Evolutionary conservation across 768 basidiomycete species (phyloP).

Genomic region (Mycena filopes): DNA sequence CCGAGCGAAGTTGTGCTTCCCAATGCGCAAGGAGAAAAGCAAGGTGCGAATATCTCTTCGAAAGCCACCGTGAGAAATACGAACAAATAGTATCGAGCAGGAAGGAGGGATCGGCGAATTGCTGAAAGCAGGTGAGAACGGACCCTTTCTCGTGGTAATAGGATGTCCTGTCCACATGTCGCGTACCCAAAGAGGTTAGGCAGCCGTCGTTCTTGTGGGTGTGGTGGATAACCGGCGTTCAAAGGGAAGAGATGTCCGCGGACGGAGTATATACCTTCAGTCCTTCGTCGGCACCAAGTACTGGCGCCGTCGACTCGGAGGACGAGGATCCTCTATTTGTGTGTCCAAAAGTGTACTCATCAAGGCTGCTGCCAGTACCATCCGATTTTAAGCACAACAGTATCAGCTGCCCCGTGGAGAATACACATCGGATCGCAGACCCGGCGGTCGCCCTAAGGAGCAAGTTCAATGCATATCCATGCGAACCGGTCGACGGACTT

Average conservation of each 20-base stretch:
- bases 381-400: not conserved
- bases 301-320: no score
- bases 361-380: not conserved
- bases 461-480: no score
- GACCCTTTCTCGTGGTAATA: no score
- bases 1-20: no score
- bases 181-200: not conserved
- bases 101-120: no score
- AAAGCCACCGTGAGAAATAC: not conserved
- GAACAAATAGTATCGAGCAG: not conserved
- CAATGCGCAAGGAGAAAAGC: not conserved
- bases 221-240: not conserved
- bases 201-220: not conserved
- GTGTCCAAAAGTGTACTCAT: not conserved
- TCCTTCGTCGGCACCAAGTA: no score
- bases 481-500: no score
- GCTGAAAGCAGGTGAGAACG: not conserved
- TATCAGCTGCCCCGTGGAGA: no score
- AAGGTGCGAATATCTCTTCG: constrained; percentile 12
- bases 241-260: not conserved
- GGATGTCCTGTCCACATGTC: not conserved
- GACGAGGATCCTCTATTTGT: no score
- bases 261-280: no score
- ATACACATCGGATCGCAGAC: no score
- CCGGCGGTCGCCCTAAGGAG: no score